phyloP scores from a whole-genome alignment of 2,329 filamentous ascomycete species.

The Aspergillus chevalieri region DNA sequence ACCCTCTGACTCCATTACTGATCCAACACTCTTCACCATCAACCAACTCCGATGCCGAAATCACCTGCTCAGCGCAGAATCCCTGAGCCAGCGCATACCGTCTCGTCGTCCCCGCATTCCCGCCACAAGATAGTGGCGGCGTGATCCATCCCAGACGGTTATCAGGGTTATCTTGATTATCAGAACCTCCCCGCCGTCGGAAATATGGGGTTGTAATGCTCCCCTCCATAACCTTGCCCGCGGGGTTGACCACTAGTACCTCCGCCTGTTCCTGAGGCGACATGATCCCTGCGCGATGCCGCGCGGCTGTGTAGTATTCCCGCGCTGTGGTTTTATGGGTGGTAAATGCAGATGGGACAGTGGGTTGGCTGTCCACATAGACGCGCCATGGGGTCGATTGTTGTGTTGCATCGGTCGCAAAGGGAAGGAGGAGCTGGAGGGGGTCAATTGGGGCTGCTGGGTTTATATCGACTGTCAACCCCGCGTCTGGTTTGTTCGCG shows the following conservation, averaged over 20 bases:
- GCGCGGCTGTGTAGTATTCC: constrained; percentile 63
- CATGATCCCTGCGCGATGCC: constrained; percentile 54
- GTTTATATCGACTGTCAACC: constrained; percentile 26
- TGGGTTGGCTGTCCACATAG: constrained; percentile 48
- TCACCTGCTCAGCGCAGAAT: constrained; percentile 59
- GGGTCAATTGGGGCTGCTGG: constrained; percentile 21
- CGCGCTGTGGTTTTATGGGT: constrained; percentile 80
- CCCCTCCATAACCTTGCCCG: constrained; percentile 73
- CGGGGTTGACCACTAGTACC: constrained; percentile 65
- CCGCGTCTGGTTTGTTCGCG: constrained; percentile 18
- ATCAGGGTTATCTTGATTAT: not conserved
- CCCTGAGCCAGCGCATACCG: constrained; percentile 71
- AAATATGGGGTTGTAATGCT: constrained; percentile 79
- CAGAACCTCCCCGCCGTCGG: constrained; percentile 31
- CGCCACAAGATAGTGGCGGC: constrained; percentile 68
- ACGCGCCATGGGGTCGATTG: constrained; percentile 40
- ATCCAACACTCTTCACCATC: constrained; percentile 79
- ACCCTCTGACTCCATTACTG: constrained; percentile 81
- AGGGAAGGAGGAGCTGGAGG: constrained; percentile 22
- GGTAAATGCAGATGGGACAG: constrained; percentile 58
- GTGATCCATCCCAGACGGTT: constrained; percentile 65
- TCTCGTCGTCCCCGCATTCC: constrained; percentile 74
- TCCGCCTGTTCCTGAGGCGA: constrained; percentile 50
- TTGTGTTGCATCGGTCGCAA: constrained; percentile 3
- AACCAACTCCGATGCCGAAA: constrained; percentile 55